Base-by-base conservation (phyloP, 148 eudicot genomes). In the Amaranthus cruentus region DNA sequence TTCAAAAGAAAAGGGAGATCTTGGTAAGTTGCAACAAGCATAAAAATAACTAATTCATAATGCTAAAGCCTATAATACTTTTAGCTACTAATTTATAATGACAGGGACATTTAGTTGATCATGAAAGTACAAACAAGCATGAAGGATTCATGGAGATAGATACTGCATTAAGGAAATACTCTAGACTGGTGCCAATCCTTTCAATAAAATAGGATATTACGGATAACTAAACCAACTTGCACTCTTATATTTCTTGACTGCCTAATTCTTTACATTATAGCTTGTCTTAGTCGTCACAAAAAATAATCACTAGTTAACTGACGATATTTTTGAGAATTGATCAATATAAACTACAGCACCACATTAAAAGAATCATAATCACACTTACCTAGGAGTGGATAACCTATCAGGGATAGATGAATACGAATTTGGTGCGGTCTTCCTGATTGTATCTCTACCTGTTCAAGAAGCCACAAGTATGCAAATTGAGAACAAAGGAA, bases 351-450 rank as follows among this genome's bases (percentile, higher is more conserved):
- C 4, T n/a, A 13, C 9, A 62, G 38, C 38, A 28, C 38, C 38
- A 28, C 38, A 28, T 28, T 28, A 28, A 0, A 28, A 28, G 38
- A 28, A 28, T 28, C n/a, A 63, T 13, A 6, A 62, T 50, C 38
- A 62, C 10, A 70, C 42, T 78, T 89, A 94, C 98, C 98, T 55
- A 85, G 66, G 57, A 94, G 82, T 69, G 97, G 91, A 83, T 91
- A 88, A 57, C 98, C 98, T 70, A 89, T 87, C 78, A 87, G 88
- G 73, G 98, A 83, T 77, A 94, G 93, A 83, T 94, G 98, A 74
- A 94, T 94, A 79, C 98, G 96, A 53, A 94, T 94, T 87, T 94
- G 98, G 86, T 94, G 98, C 44, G 98, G 97, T 66, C 98, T 90
- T 75, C 98, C 98, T 66, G 98, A 91, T 79, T 91, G 95, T 81